A percentile compares a stretch with the other conserved stretches of the same genome.
Conservation (phyloP, 345 rosid species). For the Hibiscus syriacus region DNA sequence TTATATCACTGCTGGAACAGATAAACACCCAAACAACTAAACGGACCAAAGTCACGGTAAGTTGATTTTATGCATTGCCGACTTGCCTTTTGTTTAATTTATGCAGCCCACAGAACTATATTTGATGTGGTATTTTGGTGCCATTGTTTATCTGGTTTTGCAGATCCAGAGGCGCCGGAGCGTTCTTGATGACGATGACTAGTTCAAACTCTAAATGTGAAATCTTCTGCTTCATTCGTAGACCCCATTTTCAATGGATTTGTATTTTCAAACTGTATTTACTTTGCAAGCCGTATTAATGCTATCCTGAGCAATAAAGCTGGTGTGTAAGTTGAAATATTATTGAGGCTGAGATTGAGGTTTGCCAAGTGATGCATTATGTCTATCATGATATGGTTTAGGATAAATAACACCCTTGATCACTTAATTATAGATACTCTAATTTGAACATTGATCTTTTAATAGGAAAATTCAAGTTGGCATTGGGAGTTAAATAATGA, state of each 20-base stretch:
- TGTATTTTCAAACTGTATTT: background rate
- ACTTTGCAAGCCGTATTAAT: background rate
- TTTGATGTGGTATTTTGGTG: background rate
- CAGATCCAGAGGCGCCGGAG: constrained; percentile 95
- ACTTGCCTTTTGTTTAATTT: background rate
- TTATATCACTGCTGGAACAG: constrained; percentile 80
- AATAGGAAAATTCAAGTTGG: too few species aligned
- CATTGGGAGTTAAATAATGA: too few species aligned
- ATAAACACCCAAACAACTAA: constrained; percentile 81
- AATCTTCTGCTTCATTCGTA: background rate
- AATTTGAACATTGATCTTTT: too few species aligned
- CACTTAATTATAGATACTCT: too few species aligned
- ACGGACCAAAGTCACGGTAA: constrained; percentile 89
- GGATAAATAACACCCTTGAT: too few species aligned
- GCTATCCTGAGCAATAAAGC: background rate
- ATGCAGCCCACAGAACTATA: background rate
- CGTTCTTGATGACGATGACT: constrained; percentile 77
- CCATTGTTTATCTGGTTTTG: constrained; percentile 1
- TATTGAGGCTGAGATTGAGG: background rate
- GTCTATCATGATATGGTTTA: too few species aligned
- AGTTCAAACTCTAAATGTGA: constrained; percentile 13
- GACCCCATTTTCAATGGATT: background rate
- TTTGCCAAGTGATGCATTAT: background rate
- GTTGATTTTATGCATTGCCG: background rate
- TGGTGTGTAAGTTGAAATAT: background rate